Percentiles rank a stretch among this genome's conserved stretches.
phyloP scores from a whole-genome alignment of 139 green algal genomes.

The Chlamydomonas incerta region DNA sequence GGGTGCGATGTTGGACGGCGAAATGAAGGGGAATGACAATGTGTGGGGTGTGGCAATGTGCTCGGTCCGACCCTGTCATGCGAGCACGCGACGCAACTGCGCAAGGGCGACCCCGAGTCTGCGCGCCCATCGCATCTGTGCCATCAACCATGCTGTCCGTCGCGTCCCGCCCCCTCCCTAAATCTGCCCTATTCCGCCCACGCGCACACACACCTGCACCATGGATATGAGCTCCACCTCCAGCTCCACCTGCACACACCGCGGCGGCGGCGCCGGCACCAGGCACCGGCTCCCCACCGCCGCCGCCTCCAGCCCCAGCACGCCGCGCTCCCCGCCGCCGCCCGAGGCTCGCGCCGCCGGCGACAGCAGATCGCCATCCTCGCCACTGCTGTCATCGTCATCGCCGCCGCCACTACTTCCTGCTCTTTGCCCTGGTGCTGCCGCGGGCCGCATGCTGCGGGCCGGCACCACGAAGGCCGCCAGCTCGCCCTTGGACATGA shows the following conservation, averaged over 20 bases:
- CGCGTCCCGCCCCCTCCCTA: too few species aligned
- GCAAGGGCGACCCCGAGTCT: too few species aligned
- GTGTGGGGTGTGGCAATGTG: too few species aligned
- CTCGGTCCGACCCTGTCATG: too few species aligned
- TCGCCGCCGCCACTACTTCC: slow-evolving; percentile 29
- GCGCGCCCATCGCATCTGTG: too few species aligned
- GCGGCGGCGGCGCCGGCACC: slow-evolving; percentile 46
- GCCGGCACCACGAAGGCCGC: slow-evolving; percentile 59
- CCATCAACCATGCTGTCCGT: too few species aligned
- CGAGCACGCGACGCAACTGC: too few species aligned
- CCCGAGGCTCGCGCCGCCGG: background rate
- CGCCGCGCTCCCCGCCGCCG: background rate
- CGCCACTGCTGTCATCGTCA: slow-evolving; percentile 17
- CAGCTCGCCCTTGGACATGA: slow-evolving; percentile 66
- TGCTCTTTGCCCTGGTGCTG: too few species aligned
- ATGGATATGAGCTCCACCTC: slow-evolving; percentile 67
- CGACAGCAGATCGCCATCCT: background rate
- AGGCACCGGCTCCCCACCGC: slow-evolving; percentile 1
- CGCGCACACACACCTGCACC: slow-evolving; percentile 61
- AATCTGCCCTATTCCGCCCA: too few species aligned
- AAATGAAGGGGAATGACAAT: too few species aligned
- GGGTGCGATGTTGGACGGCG: too few species aligned
- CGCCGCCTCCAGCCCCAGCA: background rate
- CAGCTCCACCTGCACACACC: slow-evolving; percentile 64
- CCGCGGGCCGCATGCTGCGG: slow-evolving; percentile 27